Evolutionary conservation across 148 eudicot species (phyloP).

Genomic region (Polygonum aviculare): DNA sequence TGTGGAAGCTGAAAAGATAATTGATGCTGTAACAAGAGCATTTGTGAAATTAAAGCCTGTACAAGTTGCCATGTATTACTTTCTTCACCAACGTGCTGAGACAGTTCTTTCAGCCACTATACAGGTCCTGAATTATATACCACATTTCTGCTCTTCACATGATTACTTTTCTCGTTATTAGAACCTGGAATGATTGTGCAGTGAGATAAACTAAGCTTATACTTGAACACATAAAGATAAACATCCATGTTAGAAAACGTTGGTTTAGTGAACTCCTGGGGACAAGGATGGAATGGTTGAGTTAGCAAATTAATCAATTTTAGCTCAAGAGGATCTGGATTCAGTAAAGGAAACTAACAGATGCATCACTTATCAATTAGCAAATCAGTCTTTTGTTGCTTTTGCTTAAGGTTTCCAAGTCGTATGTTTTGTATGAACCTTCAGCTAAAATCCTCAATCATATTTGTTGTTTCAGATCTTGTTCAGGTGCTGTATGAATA

Average conservation of each 20-base stretch:
- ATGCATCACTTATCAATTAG: background rate
- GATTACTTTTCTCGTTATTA: background rate
- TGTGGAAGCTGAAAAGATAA: conserved; percentile 43
- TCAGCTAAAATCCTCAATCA: background rate
- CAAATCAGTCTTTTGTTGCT: background rate
- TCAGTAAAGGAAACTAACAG: background rate
- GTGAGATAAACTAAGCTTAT: background rate
- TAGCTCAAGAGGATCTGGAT: background rate
- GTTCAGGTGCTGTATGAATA: conserved; percentile 69
- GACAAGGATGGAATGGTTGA: background rate
- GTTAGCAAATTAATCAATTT: background rate
- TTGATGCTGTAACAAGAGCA: conserved; percentile 50
- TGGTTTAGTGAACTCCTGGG: background rate
- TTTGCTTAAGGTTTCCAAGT: background rate
- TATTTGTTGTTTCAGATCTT: conserved; percentile 48
- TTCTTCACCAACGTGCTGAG: conserved; percentile 79
- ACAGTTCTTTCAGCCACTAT: conserved; percentile 44
- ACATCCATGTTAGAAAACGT: background rate
- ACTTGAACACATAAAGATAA: background rate
- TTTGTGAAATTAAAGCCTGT: conserved; percentile 60
- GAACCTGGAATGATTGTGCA: background rate
- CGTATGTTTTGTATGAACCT: background rate
- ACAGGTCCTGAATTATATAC: conserved; percentile 41
- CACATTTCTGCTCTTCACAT: background rate
- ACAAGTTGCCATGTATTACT: conserved; percentile 72